Evolutionary conservation across 345 rosid species (phyloP).

Genomic region (Melaleuca quinquenervia): DNA sequence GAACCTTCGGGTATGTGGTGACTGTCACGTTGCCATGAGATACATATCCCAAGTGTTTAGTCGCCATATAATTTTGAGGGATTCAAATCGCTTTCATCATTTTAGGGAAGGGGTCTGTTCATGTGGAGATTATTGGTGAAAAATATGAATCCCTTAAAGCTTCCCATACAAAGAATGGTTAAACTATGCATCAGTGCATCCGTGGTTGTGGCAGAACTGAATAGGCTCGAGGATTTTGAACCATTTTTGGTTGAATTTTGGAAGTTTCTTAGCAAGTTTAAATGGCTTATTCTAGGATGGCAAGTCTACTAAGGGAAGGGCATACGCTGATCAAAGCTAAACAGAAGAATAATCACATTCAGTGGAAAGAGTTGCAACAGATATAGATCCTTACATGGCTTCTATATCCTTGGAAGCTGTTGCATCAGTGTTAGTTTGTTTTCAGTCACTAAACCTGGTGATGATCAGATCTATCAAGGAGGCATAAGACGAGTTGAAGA

Average conservation of each 20-base stretch:
- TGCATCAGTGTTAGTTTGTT: neutral
- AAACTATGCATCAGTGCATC: neutral
- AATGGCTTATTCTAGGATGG: neutral
- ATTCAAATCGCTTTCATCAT: conserved; percentile 91
- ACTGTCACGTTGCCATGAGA: conserved; percentile 82
- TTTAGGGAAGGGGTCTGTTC: conserved; percentile 73
- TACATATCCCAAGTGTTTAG: conserved; percentile 47
- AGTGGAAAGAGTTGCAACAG: neutral
- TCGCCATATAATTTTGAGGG: conserved; percentile 67
- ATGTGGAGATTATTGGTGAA: conserved; percentile 90
- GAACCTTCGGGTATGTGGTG: conserved; percentile 91
- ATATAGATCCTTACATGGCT: neutral
- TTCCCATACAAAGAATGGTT: neutral
- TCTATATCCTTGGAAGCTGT: neutral
- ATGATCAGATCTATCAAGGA: neutral
- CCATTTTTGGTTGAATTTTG: neutral
- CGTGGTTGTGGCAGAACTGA: neutral
- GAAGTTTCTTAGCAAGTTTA: neutral
- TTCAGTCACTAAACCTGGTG: neutral
- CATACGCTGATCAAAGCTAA: neutral
- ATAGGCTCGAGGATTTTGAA: neutral
- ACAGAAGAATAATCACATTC: neutral
- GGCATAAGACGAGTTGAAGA: neutral
- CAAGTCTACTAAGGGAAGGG: neutral
- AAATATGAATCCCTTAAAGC: neutral